Base-by-base conservation (phyloP, 1,139 yeast genomes). In the Geotrichum cucujoidarum region DNA sequence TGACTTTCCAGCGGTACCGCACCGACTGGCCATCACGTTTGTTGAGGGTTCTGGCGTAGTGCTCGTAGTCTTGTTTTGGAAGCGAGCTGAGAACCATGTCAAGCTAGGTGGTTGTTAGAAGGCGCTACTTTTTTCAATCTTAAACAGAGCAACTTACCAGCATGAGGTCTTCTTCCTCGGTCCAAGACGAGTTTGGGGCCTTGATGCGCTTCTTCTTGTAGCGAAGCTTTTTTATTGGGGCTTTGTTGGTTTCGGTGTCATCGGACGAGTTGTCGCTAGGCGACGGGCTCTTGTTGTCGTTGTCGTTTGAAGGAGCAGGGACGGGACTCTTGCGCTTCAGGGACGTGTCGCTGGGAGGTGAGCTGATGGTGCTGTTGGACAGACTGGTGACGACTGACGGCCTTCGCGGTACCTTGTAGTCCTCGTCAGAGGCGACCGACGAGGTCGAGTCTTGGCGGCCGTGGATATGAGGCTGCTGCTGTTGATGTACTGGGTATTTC, bases 11-110 rank as follows among this genome's bases (percentile, higher is more conserved):
- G 27, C 68, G 54, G 45, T 64, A 64, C 40, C 68, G 56, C 22
- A 64, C 66, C 20, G 67, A 60, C 42, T 64, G 68, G 10, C 62
- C 61, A 48, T 64, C 68, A 16, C 67, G 55, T 43, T 64, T 64
- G 55, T 62, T 60, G 25, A 64, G 55, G 17, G 60, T 49, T 36
- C 63, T 54, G 2, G 68, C 68, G 43, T 64, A 64, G 32, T 62
- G 65, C 30, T 57, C 56, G 45, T 56, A 64, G 47, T 64, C 67
- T 52, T 64, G 68, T 2, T 64, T 57, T 2, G 68, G 68, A 18
- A 64, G 50, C 3, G 67, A 63, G 18, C 61, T 49, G 45, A 64
- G 52, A 6, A 64, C 65, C 29, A 64, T 53, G 45, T 64, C 68
- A 39, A 64, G 57, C 57, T 55, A 38, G 14, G 17, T 10, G 25